Base-by-base conservation (phyloP, 1,284 basidiomycete genomes). In the Sparassis latifolia region DNA sequence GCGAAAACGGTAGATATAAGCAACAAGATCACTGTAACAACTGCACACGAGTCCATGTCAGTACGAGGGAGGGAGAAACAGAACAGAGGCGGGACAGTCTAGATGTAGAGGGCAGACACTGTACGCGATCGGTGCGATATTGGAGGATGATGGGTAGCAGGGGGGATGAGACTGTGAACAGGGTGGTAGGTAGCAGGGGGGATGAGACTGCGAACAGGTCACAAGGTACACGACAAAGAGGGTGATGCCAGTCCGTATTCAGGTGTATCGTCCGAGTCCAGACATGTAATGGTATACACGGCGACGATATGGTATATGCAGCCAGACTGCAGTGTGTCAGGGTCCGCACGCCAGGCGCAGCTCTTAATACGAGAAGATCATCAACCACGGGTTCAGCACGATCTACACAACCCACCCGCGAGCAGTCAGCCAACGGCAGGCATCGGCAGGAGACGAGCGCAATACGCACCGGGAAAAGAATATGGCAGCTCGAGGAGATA, bases 361-460 rank as follows among this genome's bases (percentile, higher is more conserved):
- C 48, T 51, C 44, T 73, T 57, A 75, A 62, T 75, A 75, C 9
- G 72, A 73, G 64, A 75, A 74, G 42, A 74, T 69, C 73, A 75
- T 74, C 56, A 75, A 59, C 70, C 72, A 76, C 5, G 74, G 74
- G 67, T 76, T 76, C 52, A 76, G 68, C 29, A 74, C 68, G 55
- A 75, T 70, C 68, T 73, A 54, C n/a, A 42, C 31, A 31, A 7
- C 33, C n/a, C 27, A 38, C 30, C 5, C 35, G 45, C 41, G 28
- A 52, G 50, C 42, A 42, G 45, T 27, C 10, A 10, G 29, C 48
- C 10, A 43, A 10, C 35, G 35, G 30, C 47, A 33, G 50, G 33
- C 32, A 44, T 29, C 20, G 20, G 20, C 20, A 20, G 20, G 20
- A 20, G 4, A 10, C 38, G n/a, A 12, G 10, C 41, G 12, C 32